Percentiles rank a stretch among this genome's conserved stretches.
These are phyloP conservation scores for Dispira parvispora DNA, from an alignment of 192 early-diverging fungal species.

Conservation along the genomic window DNA sequence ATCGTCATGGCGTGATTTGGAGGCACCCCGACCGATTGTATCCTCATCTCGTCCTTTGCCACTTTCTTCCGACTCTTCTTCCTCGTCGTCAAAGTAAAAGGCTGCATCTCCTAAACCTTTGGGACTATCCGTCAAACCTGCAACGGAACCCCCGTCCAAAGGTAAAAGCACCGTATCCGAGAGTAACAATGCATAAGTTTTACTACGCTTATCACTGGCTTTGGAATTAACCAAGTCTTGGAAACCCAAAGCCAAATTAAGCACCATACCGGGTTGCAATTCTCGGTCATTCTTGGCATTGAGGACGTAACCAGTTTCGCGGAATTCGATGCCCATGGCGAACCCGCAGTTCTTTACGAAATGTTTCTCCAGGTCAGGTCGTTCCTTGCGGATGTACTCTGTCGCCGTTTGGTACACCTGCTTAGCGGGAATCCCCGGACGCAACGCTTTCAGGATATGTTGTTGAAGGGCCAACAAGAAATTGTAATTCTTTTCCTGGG, in stretches of 20 bases:
- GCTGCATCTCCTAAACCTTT: slow-evolving; percentile 21
- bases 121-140: slow-evolving; percentile 19
- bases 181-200: slow-evolving; percentile 69
- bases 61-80: slow-evolving; percentile 21
- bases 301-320: slow-evolving; percentile 67
- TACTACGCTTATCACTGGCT: slow-evolving; percentile 47
- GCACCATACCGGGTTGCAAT: slow-evolving; percentile 65
- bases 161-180: slow-evolving; percentile 64
- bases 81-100: slow-evolving; percentile 32
- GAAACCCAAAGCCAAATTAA: slow-evolving; percentile 75
- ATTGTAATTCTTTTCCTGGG: slow-evolving; percentile 83
- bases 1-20: slow-evolving; percentile 14
- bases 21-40: not conserved
- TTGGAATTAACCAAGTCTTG: slow-evolving; percentile 64
- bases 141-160: slow-evolving; percentile 14
- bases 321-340: slow-evolving; percentile 85
- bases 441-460: slow-evolving; percentile 48
- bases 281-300: slow-evolving; percentile 45
- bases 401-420: slow-evolving; percentile 60
- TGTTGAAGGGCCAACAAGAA: slow-evolving; percentile 79
- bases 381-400: slow-evolving; percentile 49
- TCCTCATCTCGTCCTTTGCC: not conserved
- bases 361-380: slow-evolving; percentile 70
- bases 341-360: slow-evolving; percentile 82
- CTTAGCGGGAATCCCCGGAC: slow-evolving; percentile 53